Percentiles rank a stretch among this genome's conserved stretches.
phyloP scores from a whole-genome alignment of 2,329 filamentous ascomycete genomes.

The Dichotomopilus funicola region DNA sequence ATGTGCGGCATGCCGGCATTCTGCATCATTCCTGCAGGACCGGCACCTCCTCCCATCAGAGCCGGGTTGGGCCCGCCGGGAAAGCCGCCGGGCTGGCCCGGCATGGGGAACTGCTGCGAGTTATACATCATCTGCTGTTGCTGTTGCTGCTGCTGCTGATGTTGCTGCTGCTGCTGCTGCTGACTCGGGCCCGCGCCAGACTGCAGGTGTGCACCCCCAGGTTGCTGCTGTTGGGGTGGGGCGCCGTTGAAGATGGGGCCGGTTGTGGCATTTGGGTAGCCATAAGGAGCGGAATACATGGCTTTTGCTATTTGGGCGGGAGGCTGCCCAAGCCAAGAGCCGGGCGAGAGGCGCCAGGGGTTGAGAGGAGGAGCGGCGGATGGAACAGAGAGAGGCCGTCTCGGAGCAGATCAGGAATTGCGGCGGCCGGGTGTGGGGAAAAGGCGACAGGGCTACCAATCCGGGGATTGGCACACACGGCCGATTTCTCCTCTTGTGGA shows the following conservation, averaged over 20 bases:
- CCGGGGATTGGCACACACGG: conserved; percentile 20
- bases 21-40: conserved; percentile 57
- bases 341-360: conserved; percentile 17
- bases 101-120: conserved; percentile 52
- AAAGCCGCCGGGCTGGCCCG: conserved; percentile 42
- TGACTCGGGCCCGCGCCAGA: conserved; percentile 36
- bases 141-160: neutral
- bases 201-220: conserved; percentile 39
- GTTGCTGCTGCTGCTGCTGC: conserved; percentile 33
- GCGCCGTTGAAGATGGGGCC: conserved; percentile 47
- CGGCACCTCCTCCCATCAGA: conserved; percentile 51
- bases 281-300: conserved; percentile 53
- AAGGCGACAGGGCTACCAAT: conserved; percentile 23
- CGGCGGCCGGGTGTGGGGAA: conserved; percentile 24
- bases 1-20: conserved; percentile 54
- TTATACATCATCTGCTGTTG: conserved; percentile 50
- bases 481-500: neutral
- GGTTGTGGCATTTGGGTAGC: conserved; percentile 47
- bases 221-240: conserved; percentile 34
- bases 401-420: conserved; percentile 25
- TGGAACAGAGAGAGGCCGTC: conserved; percentile 20
- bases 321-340: conserved; percentile 20
- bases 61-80: conserved; percentile 42
- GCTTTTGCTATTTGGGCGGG: conserved; percentile 26
- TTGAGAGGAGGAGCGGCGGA: conserved; percentile 6